Evolutionary conservation across 73 alveolate species (phyloP).

Genomic region (Tetrahymena thermophila): DNA sequence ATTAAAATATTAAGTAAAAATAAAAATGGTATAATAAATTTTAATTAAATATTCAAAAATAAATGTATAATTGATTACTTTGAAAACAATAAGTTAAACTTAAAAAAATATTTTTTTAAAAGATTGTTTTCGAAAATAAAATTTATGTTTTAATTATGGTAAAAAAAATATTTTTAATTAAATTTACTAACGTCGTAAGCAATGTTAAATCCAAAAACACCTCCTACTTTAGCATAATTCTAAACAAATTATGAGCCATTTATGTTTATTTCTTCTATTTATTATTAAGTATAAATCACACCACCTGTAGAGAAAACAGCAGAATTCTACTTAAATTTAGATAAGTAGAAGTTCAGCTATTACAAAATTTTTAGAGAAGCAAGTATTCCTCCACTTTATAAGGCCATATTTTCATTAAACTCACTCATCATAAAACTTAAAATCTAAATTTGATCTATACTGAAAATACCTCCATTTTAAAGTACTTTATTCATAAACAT

Average conservation of each 20-base stretch:
- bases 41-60: too few relatives aligned
- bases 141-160: too few relatives aligned
- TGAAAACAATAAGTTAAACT: too few relatives aligned
- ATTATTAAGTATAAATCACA: neutral
- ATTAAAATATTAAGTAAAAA: too few relatives aligned
- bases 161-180: too few relatives aligned
- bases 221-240: neutral
- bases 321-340: neutral
- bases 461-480: neutral
- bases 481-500: neutral
- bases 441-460: neutral
- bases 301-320: neutral
- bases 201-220: neutral
- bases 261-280: neutral
- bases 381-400: neutral
- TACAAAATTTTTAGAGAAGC: neutral
- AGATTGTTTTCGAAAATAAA: too few relatives aligned
- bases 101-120: too few relatives aligned
- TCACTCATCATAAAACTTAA: neutral
- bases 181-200: neutral
- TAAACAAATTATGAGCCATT: neutral
- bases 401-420: neutral
- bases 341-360: neutral
- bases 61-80: too few relatives aligned
- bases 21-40: too few relatives aligned